Base-by-base conservation (phyloP, 805 yeast genomes). In the Saturnispora zaruensis region DNA sequence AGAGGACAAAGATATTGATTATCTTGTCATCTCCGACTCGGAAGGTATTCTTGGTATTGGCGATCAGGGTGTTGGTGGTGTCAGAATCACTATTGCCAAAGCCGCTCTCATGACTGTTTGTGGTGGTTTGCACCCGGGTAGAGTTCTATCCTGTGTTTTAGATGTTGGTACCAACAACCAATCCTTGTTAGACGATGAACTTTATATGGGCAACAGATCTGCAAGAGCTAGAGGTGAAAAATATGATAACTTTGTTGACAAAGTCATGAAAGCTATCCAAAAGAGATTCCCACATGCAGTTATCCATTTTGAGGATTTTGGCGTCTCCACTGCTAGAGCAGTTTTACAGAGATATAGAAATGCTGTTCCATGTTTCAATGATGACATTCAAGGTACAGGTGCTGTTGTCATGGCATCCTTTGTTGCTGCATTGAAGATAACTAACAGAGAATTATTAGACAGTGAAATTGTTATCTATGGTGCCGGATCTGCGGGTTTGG, bases 381-480 rank as follows among this genome's bases (percentile, higher is more conserved):
- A 91, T 70, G 99, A 91, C 66, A 93, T 91, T 58, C 98, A 91
- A 72, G 99, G 99, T 59, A 91, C 99, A 6, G 99, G 99, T 62
- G 98, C 98, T 34, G 99, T 91, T 50, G 96, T 93, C 5, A 84
- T 89, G 86, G 91, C 96, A 7, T 89, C 98, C 1, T 77, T 93
- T 68, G 76, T 87, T 55, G 96, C 97, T 20, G 98, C 96, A 28
- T 74, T 88, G 65, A 79, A 82, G 62, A 82, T 79, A 64, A 81
- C 91, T 14, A 72, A 83, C 54, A 74, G 87, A 63, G 69, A 80
- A 46, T 68, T 84, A 65, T 65, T 79, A 38, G 87, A 84, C 48
- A 69, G 82, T 33, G 68, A 75, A 58, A 79, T 93, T 48, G 76
- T 93, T 41, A 79, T 91, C 46, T 91, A 83, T 64, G 99, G 99